phyloP scores from a whole-genome alignment of 108 stramenopile species.

The Nannochloropsis gaditana region DNA sequence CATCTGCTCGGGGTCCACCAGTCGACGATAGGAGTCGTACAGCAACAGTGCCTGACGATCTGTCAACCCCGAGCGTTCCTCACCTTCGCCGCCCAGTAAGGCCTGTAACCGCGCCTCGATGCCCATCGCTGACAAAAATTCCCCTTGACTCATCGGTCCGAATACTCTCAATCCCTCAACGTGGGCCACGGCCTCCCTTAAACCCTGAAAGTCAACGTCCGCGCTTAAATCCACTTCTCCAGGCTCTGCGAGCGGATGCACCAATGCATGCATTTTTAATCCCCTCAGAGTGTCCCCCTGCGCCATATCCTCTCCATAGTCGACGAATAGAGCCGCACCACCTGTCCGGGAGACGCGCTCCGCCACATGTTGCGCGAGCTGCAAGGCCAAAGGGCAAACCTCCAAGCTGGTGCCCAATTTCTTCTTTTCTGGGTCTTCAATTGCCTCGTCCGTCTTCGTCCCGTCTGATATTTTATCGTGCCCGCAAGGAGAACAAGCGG shows the following conservation, averaged over 20 bases:
- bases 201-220: constrained; percentile 82
- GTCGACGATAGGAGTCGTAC: constrained; percentile 64
- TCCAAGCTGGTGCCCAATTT: constrained; percentile 73
- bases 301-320: constrained; percentile 86
- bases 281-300: constrained; percentile 75
- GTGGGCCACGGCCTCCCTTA: constrained; percentile 29
- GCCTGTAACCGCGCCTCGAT: constrained; percentile 67
- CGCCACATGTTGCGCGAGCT: constrained; percentile 77
- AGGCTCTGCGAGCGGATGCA: constrained; percentile 68
- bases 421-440: constrained; percentile 25
- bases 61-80: neutral
- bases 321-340: constrained; percentile 86
- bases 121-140: constrained; percentile 84
- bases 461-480: constrained; percentile 25
- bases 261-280: constrained; percentile 77
- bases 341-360: constrained; percentile 60
- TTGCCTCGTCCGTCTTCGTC: neutral
- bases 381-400: constrained; percentile 79
- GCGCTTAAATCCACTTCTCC: constrained; percentile 89
- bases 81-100: constrained; percentile 59
- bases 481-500: neutral
- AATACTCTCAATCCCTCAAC: constrained; percentile 56
- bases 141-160: constrained; percentile 79
- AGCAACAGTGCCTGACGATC: constrained; percentile 26
- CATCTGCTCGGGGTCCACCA: constrained; percentile 82